Evolutionary conservation across 2,329 filamentous ascomycete genomes (phyloP).

Genomic region (Cercospora sp.): DNA sequence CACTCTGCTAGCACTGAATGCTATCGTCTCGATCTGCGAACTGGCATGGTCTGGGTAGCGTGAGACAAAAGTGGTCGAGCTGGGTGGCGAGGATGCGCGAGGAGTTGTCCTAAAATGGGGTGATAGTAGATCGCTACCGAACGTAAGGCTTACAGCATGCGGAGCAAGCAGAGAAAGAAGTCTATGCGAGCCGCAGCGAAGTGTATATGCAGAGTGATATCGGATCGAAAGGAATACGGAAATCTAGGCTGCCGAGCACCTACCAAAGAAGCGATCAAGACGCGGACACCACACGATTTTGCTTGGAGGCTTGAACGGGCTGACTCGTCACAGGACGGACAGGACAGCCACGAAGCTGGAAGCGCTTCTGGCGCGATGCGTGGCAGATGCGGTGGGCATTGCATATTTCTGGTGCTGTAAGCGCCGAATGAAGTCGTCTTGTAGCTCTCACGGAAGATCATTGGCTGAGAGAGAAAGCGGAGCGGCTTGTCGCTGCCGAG

Average conservation of each 20-base stretch:
- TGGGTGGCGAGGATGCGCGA: neutral
- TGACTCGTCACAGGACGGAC: constrained; percentile 21
- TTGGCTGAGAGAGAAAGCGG: constrained; percentile 14
- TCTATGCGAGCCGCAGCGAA: neutral
- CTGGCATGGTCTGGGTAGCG: constrained; percentile 21
- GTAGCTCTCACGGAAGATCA: constrained; percentile 1
- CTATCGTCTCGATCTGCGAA: constrained; percentile 17
- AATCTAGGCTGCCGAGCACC: constrained; percentile 16
- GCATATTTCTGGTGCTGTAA: constrained; percentile 24
- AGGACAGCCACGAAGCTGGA: constrained; percentile 9
- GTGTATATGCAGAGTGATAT: constrained; percentile 24
- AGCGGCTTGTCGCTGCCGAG: constrained; percentile 10
- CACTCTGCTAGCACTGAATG: constrained; percentile 18
- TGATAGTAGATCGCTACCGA: constrained; percentile 6
- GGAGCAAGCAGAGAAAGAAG: neutral
- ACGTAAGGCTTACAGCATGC: neutral
- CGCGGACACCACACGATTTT: constrained; percentile 3
- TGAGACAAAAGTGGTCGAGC: constrained; percentile 8
- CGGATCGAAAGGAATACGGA: constrained; percentile 16
- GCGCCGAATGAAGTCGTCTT: constrained; percentile 28
- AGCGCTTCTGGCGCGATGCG: constrained; percentile 17
- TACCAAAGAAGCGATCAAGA: constrained; percentile 16
- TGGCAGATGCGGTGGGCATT: constrained; percentile 25
- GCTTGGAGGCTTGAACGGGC: constrained; percentile 11
- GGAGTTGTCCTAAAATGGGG: neutral